Percentiles rank a stretch among this genome's conserved stretches.
Conservation (phyloP, 352 stramenopile genomes). For the Pythium periplocum region DNA sequence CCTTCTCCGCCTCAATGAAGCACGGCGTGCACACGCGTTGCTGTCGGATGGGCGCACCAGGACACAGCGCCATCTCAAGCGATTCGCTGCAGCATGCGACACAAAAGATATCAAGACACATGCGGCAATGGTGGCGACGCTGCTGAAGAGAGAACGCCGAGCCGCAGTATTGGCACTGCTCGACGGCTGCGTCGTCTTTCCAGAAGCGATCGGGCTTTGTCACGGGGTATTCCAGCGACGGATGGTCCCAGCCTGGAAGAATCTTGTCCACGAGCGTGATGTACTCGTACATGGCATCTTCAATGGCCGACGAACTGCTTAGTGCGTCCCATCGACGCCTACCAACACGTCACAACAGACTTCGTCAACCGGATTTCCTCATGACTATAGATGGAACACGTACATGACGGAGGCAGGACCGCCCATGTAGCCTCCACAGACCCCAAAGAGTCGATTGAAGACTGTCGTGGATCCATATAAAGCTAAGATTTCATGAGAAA, state of each 20-base stretch:
- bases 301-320: slow-evolving; percentile 24
- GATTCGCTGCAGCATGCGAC: slow-evolving; percentile 34
- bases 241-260: slow-evolving; percentile 56
- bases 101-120: slow-evolving; percentile 76
- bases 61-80: slow-evolving; percentile 56
- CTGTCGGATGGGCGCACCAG: slow-evolving; percentile 41
- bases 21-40: slow-evolving; percentile 58
- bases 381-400: slow-evolving; percentile 2
- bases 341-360: neutral
- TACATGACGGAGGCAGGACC: slow-evolving; percentile 56
- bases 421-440: slow-evolving; percentile 50
- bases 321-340: slow-evolving; percentile 67
- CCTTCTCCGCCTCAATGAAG: slow-evolving; percentile 42
- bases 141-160: slow-evolving; percentile 30
- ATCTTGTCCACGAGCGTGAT: slow-evolving; percentile 51
- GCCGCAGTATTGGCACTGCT: slow-evolving; percentile 44
- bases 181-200: slow-evolving; percentile 39
- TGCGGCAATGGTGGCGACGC: slow-evolving; percentile 64
- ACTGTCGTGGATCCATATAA: slow-evolving; percentile 8
- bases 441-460: slow-evolving; percentile 26
- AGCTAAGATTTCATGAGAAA: neutral
- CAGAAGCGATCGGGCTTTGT: slow-evolving; percentile 51
- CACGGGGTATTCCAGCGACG: slow-evolving; percentile 40
- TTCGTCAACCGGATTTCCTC: too few species aligned
- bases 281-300: slow-evolving; percentile 55